Conservation (phyloP, 177 flowering plant species). For the Vitis hybrid region DNA sequence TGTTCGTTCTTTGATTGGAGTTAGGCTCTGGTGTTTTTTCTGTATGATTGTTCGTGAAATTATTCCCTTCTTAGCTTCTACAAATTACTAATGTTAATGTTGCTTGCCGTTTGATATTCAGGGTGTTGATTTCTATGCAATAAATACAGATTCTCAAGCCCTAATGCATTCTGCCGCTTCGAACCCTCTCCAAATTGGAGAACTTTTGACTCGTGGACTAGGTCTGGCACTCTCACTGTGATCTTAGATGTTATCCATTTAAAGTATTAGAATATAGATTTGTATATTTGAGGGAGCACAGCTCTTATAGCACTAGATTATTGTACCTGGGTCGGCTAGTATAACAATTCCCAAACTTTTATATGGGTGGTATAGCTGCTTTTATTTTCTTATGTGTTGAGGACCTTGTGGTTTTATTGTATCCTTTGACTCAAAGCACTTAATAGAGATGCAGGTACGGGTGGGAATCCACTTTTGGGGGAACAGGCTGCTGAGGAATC, state of each 20-base stretch:
- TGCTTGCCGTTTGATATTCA: conserved; percentile 17
- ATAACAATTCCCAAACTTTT: too few relatives aligned
- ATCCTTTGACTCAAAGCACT: conserved; percentile 15
- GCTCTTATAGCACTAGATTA: too few relatives aligned
- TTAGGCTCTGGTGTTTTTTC: too few relatives aligned
- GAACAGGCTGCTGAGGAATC: conserved; percentile 99
- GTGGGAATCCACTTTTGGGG: conserved; percentile 93
- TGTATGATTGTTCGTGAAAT: too few relatives aligned
- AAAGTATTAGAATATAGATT: too few relatives aligned
- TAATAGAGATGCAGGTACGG: conserved; percentile 76
- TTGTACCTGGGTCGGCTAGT: too few relatives aligned
- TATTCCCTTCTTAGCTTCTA: too few relatives aligned
- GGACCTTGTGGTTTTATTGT: not conserved
- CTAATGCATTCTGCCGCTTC: conserved; percentile 81
- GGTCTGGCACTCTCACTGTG: conserved; percentile 48
- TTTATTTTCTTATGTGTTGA: too few relatives aligned
- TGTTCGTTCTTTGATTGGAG: too few relatives aligned
- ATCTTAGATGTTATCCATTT: not conserved
- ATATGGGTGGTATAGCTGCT: too few relatives aligned
- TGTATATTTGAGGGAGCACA: too few relatives aligned
- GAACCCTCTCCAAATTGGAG: conserved; percentile 94
- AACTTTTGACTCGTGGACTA: conserved; percentile 96
- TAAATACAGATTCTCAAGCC: conserved; percentile 95
- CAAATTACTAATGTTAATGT: not conserved
- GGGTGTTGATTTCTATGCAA: conserved; percentile 97